Evolutionary conservation across 257 asterid genomes (phyloP), one percentile per base, ranked within the genome.

Genomic region (Solanum chiquidenum): DNA sequence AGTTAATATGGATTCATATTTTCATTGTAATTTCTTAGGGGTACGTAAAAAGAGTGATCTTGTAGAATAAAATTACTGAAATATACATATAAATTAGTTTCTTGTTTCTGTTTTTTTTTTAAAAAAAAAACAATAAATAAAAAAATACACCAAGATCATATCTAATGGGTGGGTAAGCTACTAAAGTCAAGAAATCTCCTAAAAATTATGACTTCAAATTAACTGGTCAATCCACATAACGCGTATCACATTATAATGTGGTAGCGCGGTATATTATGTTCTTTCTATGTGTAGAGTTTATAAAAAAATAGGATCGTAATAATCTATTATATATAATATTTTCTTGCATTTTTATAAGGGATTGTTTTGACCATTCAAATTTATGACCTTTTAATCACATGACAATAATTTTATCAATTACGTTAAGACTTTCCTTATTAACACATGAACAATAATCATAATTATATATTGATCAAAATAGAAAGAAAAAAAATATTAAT

Each of bases 111-210:
- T 37, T 37, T 64, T 6, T 58, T 40, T 40, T 40, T 44, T 44
- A 9, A 21, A 37, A 18, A 37, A 46, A 11, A 60, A 38, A 10
- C 20, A 9, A 49, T 4, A 60, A 12, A 3, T 35, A 2, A 37
- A 49, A 62, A 13, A 38, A 52, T 62, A 62, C 16, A 20, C 75
- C 60, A 84, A 85, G 9, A 37, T 23, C 66, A 85, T 85, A 85
- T 40, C 42, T 16, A 62, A 38, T 66, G 49, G 60, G 75, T 86
- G 84, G 88, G 40, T 86, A 86, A 86, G 74, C 88, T 46, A 86
- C 75, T 73, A 74, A 55, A 60, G 8, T 86, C 75, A 73, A 77
- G 9, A 27, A 71, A 27, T 12, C 6, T 86, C 71, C 55, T 46
- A 86, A 49, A 86, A 55, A n/a, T 25, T 25, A 66, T 14, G 80